Evolutionary conservation across 2,329 filamentous ascomycete species (phyloP).

Genomic region (Trichoderma koningiopsis): DNA sequence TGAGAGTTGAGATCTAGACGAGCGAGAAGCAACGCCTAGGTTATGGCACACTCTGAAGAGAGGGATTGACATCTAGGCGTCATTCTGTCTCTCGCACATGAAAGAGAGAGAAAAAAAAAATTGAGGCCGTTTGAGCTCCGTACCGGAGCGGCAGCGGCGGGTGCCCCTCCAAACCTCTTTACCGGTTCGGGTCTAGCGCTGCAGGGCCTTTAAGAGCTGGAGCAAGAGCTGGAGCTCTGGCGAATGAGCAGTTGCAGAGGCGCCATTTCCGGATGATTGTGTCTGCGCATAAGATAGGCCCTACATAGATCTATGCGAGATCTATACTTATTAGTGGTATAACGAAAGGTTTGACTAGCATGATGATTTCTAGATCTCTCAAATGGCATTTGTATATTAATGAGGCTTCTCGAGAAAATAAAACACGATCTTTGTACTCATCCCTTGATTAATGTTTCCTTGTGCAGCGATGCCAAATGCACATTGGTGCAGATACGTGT

Average conservation of each 20-base stretch:
- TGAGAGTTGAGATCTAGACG: background rate
- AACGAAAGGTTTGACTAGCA: background rate
- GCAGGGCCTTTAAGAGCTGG: background rate
- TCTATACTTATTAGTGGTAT: background rate
- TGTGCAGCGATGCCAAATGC: background rate
- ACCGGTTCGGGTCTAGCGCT: constrained; percentile 35
- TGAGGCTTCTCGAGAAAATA: no score
- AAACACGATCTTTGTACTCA: background rate
- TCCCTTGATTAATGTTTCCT: background rate
- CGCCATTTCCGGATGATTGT: constrained; percentile 40
- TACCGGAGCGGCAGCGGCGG: constrained; percentile 1
- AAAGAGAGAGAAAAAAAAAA: constrained; percentile 17
- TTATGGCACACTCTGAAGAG: background rate
- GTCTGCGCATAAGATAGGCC: background rate
- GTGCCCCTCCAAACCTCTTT: constrained; percentile 36
- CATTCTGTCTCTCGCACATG: constrained; percentile 15
- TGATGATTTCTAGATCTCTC: background rate
- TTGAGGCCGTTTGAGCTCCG: background rate
- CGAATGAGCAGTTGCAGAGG: constrained; percentile 6
- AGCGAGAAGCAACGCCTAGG: background rate
- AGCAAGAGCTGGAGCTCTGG: constrained; percentile 32
- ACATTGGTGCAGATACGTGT: background rate
- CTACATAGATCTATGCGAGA: background rate
- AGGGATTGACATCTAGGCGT: background rate
- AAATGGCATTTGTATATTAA: background rate